Conservation (phyloP, 345 rosid genomes). For the Trapa incisa region DNA sequence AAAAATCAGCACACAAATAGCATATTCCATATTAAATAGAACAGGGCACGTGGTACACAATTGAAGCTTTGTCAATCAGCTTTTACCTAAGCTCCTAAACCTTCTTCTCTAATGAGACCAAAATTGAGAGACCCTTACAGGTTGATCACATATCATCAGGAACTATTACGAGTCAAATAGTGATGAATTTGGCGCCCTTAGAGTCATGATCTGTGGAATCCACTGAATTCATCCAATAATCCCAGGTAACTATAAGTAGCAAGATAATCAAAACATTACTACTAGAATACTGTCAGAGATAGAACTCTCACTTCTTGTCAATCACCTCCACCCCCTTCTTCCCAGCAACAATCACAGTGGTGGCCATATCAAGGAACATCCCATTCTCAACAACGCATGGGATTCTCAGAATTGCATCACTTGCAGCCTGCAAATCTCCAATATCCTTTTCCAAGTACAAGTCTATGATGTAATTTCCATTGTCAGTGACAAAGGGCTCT, state of each 20-base stretch:
- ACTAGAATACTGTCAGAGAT: slow-evolving; percentile 1
- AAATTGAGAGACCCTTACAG: not conserved
- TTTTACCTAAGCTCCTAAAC: not conserved
- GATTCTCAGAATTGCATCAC: slow-evolving; percentile 63
- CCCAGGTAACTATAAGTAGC: not conserved
- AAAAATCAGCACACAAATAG: not conserved
- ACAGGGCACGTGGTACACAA: not conserved
- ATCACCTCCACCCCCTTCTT: slow-evolving; percentile 61
- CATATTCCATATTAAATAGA: not conserved
- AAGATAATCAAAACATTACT: not conserved
- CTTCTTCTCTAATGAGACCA: not conserved
- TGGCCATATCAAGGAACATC: slow-evolving; percentile 90
- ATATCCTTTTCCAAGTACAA: slow-evolving; percentile 57
- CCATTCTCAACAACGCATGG: slow-evolving; percentile 91
- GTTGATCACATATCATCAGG: not conserved
- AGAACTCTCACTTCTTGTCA: slow-evolving; percentile 17
- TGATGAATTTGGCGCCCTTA: not conserved
- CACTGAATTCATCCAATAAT: not conserved
- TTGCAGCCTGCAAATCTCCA: slow-evolving; percentile 57
- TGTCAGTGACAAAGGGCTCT: slow-evolving; percentile 63
- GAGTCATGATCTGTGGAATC: not conserved
- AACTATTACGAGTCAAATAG: not conserved
- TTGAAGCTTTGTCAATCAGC: not conserved
- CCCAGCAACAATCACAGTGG: slow-evolving; percentile 84
- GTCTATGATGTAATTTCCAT: slow-evolving; percentile 71